phyloP scores from a whole-genome alignment of 2,329 filamentous ascomycete species.

The Mycocentrospora acerina region DNA sequence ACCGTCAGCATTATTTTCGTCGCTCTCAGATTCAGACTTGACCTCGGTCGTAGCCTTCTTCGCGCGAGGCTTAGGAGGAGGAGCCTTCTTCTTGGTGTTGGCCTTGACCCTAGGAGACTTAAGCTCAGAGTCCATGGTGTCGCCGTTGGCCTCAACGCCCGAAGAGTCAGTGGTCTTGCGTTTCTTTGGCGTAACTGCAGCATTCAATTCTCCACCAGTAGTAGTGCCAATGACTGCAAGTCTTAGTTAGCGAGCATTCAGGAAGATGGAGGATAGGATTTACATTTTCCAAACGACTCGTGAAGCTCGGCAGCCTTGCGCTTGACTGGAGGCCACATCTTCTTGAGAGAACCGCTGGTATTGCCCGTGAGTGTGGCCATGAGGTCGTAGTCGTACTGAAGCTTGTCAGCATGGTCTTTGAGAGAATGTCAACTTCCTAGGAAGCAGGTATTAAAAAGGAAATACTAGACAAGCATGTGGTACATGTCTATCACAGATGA shows the following conservation, averaged over 20 bases:
- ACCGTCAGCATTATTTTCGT: slow-evolving; percentile 15
- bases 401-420: neutral
- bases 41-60: slow-evolving; percentile 25
- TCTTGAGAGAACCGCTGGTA: slow-evolving; percentile 34
- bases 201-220: slow-evolving; percentile 5
- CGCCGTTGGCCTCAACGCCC: slow-evolving; percentile 7
- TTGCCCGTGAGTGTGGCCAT: slow-evolving; percentile 32
- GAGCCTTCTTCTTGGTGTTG: slow-evolving; percentile 12
- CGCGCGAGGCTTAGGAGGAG: slow-evolving; percentile 13
- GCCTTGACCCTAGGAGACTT: slow-evolving; percentile 5
- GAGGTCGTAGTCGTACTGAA: slow-evolving; percentile 31
- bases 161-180: slow-evolving; percentile 18
- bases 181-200: slow-evolving; percentile 16
- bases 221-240: neutral
- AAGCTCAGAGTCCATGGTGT: neutral
- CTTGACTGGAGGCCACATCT: slow-evolving; percentile 38
- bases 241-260: too few relatives aligned
- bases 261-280: neutral
- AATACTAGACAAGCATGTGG: too few relatives aligned
- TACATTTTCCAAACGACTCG: slow-evolving; percentile 24
- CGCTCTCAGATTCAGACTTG: slow-evolving; percentile 2
- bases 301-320: slow-evolving; percentile 29
- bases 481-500: neutral
- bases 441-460: too few relatives aligned
- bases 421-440: too few relatives aligned